Base-by-base conservation (phyloP, 768 basidiomycete genomes). In the Tricholoma flavovirens region DNA sequence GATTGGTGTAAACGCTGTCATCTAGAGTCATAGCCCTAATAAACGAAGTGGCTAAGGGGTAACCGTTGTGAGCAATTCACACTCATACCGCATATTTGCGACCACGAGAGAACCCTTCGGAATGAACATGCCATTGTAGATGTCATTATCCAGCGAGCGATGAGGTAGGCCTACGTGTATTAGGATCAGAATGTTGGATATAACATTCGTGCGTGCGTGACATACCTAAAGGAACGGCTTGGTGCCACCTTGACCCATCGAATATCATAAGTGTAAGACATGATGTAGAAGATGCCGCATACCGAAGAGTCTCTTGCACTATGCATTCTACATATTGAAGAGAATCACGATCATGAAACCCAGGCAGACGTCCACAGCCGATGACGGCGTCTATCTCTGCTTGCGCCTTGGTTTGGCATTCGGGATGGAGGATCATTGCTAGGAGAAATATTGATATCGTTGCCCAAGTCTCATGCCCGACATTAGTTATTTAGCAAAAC, bases 21-120 rank as follows among this genome's bases (percentile, higher is more conserved):
- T 75, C 68, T 6, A 62, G 61, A 9, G 65, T 64, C 42, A 71
- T 70, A 15, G 60, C 66, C 59, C 71, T 74, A 21, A 3, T 26
- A 26, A 26, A 26, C 24, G 24, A 26, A 35, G 22, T 3, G 11
- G 12, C 11, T 36, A 5, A 36, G 35, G 8, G 38, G 14, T 21
- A 1, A 22, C 14, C 30, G 8, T 32, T 5, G 6, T 32, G 2
- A 32, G 30, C 30, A 32, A 8, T 32, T 32, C 50, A 42, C 46
- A 52, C 5, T 26, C 58, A 12, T 40, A 68, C 66, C 63, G 51
- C 5, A 55, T 43, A 51, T 67, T 67, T 12, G 62, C 54, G 21
- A 65, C 32, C 8, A 67, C 52, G 7, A 57, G 10, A 5, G 62
- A 56, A 14, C 58, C 61, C 51, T 63, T 58, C 0, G 67, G 67